Percentiles rank a stretch among this genome's conserved stretches.
Conservation (phyloP, 331 rosid species). For the Acacia concinna region DNA sequence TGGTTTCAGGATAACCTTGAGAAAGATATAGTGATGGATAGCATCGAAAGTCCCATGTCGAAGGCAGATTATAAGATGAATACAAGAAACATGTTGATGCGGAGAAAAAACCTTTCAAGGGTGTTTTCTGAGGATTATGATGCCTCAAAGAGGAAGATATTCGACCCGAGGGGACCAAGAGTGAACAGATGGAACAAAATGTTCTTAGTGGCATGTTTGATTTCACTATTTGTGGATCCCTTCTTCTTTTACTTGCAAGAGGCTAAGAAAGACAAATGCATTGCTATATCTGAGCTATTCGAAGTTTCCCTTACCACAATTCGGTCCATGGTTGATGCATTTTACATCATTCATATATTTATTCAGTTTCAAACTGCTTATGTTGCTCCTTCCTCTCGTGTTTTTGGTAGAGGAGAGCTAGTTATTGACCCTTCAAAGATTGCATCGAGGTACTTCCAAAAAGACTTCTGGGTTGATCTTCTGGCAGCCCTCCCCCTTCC, state of each 20-base stretch:
- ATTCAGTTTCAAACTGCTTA: conserved; percentile 58
- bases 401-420: conserved; percentile 68
- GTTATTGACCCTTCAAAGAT: conserved; percentile 52
- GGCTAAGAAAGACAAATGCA: conserved; percentile 48
- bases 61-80: conserved; percentile 27
- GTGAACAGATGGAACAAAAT: conserved; percentile 54
- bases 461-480: conserved; percentile 53
- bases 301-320: conserved; percentile 49
- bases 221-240: conserved; percentile 61
- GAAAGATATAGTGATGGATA: conserved; percentile 30
- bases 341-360: conserved; percentile 56
- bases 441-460: conserved; percentile 47
- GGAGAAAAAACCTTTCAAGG: conserved; percentile 43
- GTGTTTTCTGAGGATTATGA: conserved; percentile 73
- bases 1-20: conserved; percentile 50
- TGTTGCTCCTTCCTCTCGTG: conserved; percentile 59
- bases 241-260: conserved; percentile 53
- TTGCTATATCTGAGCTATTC: conserved; percentile 37
- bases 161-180: conserved; percentile 55
- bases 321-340: conserved; percentile 52
- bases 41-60: conserved; percentile 20
- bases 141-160: conserved; percentile 40
- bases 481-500: conserved; percentile 55
- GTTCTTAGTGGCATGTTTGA: conserved; percentile 54
- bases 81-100: conserved; percentile 18